Percentiles rank a stretch among this genome's conserved stretches.
These are phyloP conservation scores for Amphibolis antarctica DNA, from an alignment of 106 monocot genomes.

Conservation along the genomic window DNA sequence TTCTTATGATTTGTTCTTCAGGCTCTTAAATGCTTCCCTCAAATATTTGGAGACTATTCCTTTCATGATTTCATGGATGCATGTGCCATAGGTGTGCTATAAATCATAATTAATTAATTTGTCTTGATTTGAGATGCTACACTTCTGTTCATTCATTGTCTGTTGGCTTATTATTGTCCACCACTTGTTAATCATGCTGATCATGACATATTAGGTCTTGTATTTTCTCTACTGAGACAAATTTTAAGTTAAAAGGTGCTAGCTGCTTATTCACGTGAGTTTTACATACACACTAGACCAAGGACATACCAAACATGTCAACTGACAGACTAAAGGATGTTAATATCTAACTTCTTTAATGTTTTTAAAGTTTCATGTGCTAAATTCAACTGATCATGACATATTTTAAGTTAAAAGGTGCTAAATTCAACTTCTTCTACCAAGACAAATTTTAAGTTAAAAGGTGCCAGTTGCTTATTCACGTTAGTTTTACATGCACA, in stretches of 20 bases:
- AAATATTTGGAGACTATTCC: constrained; percentile 30
- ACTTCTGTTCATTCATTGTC: background rate
- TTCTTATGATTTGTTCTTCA: constrained; percentile 14
- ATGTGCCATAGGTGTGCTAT: constrained; percentile 40
- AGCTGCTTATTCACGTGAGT: too few species aligned
- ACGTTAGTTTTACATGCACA: too few species aligned
- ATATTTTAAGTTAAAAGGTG: background rate
- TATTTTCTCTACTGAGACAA: background rate
- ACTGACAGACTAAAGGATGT: too few species aligned
- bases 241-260: too few species aligned
- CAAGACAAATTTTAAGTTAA: too few species aligned
- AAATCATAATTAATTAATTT: background rate
- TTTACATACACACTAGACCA: too few species aligned
- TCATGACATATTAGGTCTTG: background rate
- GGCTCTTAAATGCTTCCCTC: constrained; percentile 30
- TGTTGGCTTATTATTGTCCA: background rate
- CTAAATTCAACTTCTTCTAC: background rate
- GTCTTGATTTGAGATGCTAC: background rate
- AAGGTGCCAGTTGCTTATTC: too few species aligned
- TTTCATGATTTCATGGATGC: constrained; percentile 69
- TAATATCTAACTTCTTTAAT: too few species aligned
- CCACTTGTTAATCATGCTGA: background rate
- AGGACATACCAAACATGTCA: too few species aligned
- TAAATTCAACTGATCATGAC: background rate
- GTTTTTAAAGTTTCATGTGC: too few species aligned